phyloP scores from a whole-genome alignment of 2,329 filamentous ascomycete genomes.

The Zymoseptoria tritici region DNA sequence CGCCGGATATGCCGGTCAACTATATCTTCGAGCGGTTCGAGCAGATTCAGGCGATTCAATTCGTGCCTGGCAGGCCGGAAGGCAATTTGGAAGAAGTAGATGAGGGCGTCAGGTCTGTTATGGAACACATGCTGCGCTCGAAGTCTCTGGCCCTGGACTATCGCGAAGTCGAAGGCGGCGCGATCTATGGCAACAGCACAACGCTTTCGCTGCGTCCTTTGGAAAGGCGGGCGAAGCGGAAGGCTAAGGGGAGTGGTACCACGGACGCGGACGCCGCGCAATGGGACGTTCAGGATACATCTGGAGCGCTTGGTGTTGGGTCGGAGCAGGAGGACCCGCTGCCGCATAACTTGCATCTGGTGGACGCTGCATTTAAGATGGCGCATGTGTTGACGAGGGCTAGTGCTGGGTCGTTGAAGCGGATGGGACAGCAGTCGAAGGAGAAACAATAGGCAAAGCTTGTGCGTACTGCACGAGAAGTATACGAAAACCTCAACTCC shows the following conservation, averaged over 20 bases:
- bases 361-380: constrained; percentile 6
- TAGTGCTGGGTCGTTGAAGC: constrained; percentile 2
- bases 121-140: background rate
- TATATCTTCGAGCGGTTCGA: constrained; percentile 26
- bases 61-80: constrained; percentile 2
- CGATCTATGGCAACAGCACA: constrained; percentile 10
- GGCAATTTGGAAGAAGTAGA: background rate
- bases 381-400: constrained; percentile 8
- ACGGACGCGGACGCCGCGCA: no score
- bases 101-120: constrained; percentile 1
- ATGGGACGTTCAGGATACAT: no score
- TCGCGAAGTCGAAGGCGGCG: constrained; percentile 14
- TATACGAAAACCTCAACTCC: no score
- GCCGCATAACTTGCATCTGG: background rate
- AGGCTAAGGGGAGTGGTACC: no score
- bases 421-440: background rate
- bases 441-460: background rate
- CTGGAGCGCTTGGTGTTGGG: no score
- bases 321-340: background rate
- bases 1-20: constrained; percentile 6
- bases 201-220: constrained; percentile 5
- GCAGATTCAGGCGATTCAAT: constrained; percentile 16
- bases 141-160: constrained; percentile 7
- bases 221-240: background rate
- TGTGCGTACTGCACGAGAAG: no score